Base-by-base conservation (phyloP, 495 filamentous ascomycete genomes). In the Penicillium robsamsonii region DNA sequence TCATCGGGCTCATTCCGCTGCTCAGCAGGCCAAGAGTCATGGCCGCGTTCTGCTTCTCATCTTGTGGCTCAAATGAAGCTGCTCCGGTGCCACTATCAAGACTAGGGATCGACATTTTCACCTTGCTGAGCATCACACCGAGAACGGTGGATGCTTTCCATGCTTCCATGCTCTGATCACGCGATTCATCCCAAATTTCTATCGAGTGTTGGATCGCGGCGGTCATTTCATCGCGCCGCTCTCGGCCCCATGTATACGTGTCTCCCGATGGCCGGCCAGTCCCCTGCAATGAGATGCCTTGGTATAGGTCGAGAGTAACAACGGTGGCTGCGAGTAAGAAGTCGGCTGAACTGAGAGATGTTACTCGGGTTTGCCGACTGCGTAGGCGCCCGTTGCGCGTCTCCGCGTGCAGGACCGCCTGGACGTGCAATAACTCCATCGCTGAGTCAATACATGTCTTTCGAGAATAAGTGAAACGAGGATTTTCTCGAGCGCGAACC, bases 321-420 rank as follows among this genome's bases (percentile, higher is more conserved):
- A 96, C 85, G 80, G 96, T 96, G 9, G 88, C 91, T 10, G 91
- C 91, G 22, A 96, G 85, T 8, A 97, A 74, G 70, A 94, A 96
- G 61, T 99, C 95, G 47, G 82, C 79, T 38, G 86, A 88, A 24
- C 87, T 90, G 6, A 96, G 81, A 2, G 88, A 86, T 15, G 83
- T 89, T 50, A 93, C 83, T 68, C 85, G 85, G 77, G 80, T 89
- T 64, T 84, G 84, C 68, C 88, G 87, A 47, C 79, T 82, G 38
- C 85, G 81, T 29, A 92, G 73, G 24, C 89, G 82, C n/a, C 90
- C 89, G 48, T 79, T 82, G 58, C 86, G 81, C 5, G 84, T 85
- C 66, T 96, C 92, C 37, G 78, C 73, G 63, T 92, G 81, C 20
- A 98, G 76, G 25, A 85, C 88, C 33, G 81, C 81, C 68, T 97